Conservation (phyloP, 176 grass and related monocot species). For the Triticum timopheevii region DNA sequence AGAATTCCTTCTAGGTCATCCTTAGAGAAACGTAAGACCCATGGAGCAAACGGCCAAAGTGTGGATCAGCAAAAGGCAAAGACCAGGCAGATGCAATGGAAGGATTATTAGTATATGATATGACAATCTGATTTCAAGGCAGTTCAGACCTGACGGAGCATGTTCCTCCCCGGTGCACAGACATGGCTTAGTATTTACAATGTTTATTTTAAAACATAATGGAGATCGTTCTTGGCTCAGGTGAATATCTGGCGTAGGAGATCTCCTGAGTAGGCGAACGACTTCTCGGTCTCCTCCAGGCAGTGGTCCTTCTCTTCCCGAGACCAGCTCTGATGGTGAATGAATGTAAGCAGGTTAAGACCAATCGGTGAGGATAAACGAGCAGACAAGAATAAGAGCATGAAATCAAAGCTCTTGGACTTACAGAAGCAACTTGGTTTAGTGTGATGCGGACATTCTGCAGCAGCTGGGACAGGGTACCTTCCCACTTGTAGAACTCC, state of each 20-base stretch:
- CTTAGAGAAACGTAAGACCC: too few relatives aligned
- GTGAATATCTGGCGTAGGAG: conserved; percentile 43
- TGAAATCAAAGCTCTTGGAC: background rate
- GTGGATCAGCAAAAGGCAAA: background rate
- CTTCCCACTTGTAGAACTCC: conserved; percentile 97
- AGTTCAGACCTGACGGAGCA: background rate
- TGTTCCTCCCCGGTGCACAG: conserved; percentile 14
- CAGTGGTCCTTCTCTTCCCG: conserved; percentile 89
- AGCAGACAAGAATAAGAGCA: background rate
- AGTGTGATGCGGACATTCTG: conserved; percentile 82
- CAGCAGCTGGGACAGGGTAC: conserved; percentile 71
- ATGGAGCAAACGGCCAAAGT: background rate
- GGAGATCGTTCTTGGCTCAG: conserved; percentile 1
- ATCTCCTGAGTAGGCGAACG: conserved; percentile 69
- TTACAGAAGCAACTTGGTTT: conserved; percentile 73
- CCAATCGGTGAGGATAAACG: background rate
- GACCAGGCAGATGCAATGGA: background rate
- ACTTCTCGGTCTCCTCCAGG: conserved; percentile 86
- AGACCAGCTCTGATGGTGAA: conserved; percentile 57
- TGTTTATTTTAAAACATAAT: background rate
- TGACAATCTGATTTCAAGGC: background rate
- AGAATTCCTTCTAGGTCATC: too few relatives aligned
- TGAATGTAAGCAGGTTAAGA: background rate
- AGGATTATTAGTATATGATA: background rate
- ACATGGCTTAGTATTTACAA: conserved; percentile 38